phyloP scores from a whole-genome alignment of 2,329 filamentous ascomycete species.

The Pseudogymnoascus destructans region DNA sequence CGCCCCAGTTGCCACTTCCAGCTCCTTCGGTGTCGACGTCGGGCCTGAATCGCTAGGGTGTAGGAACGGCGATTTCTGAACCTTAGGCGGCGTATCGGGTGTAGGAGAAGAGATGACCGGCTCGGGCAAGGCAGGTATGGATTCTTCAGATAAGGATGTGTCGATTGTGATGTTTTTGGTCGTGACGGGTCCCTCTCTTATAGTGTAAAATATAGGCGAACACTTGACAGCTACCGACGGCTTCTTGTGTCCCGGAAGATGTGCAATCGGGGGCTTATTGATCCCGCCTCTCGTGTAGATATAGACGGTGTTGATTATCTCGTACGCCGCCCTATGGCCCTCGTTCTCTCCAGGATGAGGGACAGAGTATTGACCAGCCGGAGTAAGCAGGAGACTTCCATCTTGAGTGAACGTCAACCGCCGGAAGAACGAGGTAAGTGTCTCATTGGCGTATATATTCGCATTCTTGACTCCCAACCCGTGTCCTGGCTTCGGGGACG shows the following conservation, averaged over 20 bases:
- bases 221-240: conserved; percentile 92
- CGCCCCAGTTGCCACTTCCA: conserved; percentile 34
- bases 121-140: conserved; percentile 73
- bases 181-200: conserved; percentile 52
- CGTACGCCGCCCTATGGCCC: conserved; percentile 59
- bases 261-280: conserved; percentile 89
- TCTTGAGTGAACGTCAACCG: conserved; percentile 90
- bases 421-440: conserved; percentile 91
- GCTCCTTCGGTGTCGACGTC: conserved; percentile 35
- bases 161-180: conserved; percentile 92
- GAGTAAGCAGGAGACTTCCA: conserved; percentile 84
- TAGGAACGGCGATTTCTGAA: conserved; percentile 65
- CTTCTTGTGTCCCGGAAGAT: conserved; percentile 94
- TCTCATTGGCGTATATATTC: conserved; percentile 91
- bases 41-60: conserved; percentile 40
- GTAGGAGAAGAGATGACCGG: conserved; percentile 44
- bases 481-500: conserved; percentile 61
- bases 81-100: conserved; percentile 47
- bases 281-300: conserved; percentile 94
- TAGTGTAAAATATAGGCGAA: conserved; percentile 76
- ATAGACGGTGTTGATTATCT: conserved; percentile 94
- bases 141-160: conserved; percentile 75
- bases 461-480: conserved; percentile 64
- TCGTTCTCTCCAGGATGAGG: conserved; percentile 52
- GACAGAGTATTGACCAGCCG: conserved; percentile 87